Percentiles rank a stretch among this genome's conserved stretches.
These are phyloP conservation scores for Leucosporidium scottii DNA, from an alignment of 768 basidiomycete genomes.

Conservation along the genomic window DNA sequence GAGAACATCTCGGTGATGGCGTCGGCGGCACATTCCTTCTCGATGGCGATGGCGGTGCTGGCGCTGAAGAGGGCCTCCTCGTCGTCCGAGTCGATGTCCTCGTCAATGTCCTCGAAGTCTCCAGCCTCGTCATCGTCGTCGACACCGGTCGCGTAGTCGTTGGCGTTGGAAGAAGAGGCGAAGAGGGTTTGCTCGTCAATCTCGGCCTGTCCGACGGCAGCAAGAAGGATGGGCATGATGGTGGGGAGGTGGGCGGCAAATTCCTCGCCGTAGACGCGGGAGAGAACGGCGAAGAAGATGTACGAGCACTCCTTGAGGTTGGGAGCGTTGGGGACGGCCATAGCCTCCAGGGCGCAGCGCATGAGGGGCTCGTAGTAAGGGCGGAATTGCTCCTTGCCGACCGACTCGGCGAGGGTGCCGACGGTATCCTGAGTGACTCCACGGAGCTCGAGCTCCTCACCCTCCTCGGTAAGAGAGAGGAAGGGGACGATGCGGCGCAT, in stretches of 20 bases:
- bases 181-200: conserved; percentile 53
- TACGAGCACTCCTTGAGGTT: conserved; percentile 90
- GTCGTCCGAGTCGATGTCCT: conserved; percentile 32
- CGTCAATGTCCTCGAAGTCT: conserved; percentile 50
- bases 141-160: conserved; percentile 48
- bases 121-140: conserved; percentile 54
- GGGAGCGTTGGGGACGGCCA: conserved; percentile 70
- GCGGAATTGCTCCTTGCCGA: conserved; percentile 85
- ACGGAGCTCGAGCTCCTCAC: conserved; percentile 87
- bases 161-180: conserved; percentile 33
- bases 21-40: conserved; percentile 98
- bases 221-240: conserved; percentile 76
- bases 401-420: conserved; percentile 94
- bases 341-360: conserved; percentile 85
- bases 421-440: conserved; percentile 99
- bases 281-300: conserved; percentile 98
- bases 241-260: conserved; percentile 78
- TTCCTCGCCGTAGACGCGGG: conserved; percentile 90
- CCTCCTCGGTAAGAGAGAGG: conserved; percentile 73
- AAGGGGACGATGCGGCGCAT: conserved; percentile 84
- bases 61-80: conserved; percentile 50
- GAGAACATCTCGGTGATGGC: conserved; percentile 86
- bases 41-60: conserved; percentile 91
- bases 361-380: conserved; percentile 96
- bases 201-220: conserved; percentile 65